phyloP scores from a whole-genome alignment of 768 basidiomycete genomes.

The Naganishia randhawae region DNA sequence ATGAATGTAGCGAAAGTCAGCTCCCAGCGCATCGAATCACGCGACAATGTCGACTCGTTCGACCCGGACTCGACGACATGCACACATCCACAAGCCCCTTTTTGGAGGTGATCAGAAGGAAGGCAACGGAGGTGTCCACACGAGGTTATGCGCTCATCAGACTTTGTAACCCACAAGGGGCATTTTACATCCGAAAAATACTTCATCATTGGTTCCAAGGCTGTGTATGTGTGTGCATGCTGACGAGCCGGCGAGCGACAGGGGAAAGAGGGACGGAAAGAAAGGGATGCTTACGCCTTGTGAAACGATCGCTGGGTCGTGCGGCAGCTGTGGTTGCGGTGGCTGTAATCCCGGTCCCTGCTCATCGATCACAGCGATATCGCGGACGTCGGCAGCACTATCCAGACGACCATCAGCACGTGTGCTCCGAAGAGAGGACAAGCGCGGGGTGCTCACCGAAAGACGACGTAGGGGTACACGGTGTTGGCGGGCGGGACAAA shows the following conservation, averaged over 20 bases:
- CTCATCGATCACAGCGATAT: slow-evolving; percentile 16
- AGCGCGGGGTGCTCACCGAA: slow-evolving; percentile 11
- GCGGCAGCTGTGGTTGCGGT: neutral
- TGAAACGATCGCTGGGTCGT: slow-evolving; percentile 24
- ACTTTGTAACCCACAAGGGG: slow-evolving; percentile 22
- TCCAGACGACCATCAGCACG: neutral
- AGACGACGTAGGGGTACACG: slow-evolving; percentile 24
- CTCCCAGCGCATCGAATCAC: too few relatives aligned
- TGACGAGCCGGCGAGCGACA: neutral
- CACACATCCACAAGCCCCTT: neutral
- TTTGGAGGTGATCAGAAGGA: slow-evolving; percentile 29
- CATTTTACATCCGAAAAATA: slow-evolving; percentile 36
- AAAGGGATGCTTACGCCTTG: slow-evolving; percentile 5
- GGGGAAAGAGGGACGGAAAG: neutral
- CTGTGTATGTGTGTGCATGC: neutral
- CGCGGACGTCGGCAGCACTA: slow-evolving; percentile 25
- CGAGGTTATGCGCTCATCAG: slow-evolving; percentile 32
- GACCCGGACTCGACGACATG: neutral
- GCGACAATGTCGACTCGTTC: too few relatives aligned
- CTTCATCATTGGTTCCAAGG: slow-evolving; percentile 29
- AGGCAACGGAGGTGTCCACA: slow-evolving; percentile 36
- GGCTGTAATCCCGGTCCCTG: neutral
- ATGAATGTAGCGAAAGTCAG: too few relatives aligned
- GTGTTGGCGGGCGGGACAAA: slow-evolving; percentile 15
- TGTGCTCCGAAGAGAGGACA: neutral